Percentiles rank a stretch among this genome's conserved stretches.
phyloP scores from a whole-genome alignment of 305 asterid genomes.

The Caryopteris hybrid region DNA sequence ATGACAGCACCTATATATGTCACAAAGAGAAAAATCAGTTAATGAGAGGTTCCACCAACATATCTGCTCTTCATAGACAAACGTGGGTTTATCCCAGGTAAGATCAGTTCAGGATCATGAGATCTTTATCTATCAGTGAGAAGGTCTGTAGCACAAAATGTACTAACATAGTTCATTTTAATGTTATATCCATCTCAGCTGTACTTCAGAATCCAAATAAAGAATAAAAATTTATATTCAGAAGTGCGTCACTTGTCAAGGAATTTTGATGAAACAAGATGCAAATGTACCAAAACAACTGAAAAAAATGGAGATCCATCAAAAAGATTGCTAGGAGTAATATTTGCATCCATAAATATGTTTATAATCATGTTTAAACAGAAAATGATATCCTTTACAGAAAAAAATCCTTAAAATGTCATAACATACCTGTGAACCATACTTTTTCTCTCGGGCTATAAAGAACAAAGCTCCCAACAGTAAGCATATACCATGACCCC shows the following conservation, averaged over 20 bases:
- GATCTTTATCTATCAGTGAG: background rate
- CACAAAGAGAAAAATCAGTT: background rate
- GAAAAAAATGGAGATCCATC: constrained; percentile 1
- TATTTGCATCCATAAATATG: background rate
- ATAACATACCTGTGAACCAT: constrained; percentile 73
- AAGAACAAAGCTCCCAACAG: constrained; percentile 83
- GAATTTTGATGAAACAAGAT: constrained; percentile 1
- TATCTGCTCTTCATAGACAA: background rate
- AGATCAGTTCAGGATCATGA: background rate
- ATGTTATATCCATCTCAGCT: background rate
- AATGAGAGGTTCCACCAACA: background rate
- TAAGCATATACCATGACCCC: constrained; percentile 98
- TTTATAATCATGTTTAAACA: background rate
- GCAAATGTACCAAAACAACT: background rate
- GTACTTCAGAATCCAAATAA: constrained; percentile 14
- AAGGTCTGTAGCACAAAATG: background rate
- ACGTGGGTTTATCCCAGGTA: background rate
- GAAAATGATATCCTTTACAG: background rate
- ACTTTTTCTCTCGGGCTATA: constrained; percentile 74
- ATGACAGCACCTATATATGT: constrained; percentile 9
- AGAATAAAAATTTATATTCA: background rate
- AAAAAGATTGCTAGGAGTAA: constrained; percentile 1
- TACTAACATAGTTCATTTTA: background rate
- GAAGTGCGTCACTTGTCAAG: constrained; percentile 10
- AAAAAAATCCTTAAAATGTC: constrained; percentile 4